phyloP scores from a whole-genome alignment of 208 protist species.

The Histomonas meleagridis region DNA sequence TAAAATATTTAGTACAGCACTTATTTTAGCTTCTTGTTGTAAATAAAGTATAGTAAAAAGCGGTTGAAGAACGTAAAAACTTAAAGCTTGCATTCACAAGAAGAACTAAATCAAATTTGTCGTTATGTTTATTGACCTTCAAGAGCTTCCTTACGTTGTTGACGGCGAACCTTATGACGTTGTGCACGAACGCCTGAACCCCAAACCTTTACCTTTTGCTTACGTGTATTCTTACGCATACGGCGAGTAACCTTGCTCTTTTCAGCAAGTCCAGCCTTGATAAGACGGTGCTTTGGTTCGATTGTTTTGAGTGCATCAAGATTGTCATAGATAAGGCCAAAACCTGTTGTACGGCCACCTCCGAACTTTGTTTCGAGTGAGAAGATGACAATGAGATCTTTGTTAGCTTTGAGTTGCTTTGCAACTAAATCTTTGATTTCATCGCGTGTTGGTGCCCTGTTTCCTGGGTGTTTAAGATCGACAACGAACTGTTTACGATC shows the following conservation, averaged over 20 bases:
- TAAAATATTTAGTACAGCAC: no score
- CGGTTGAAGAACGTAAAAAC: no score
- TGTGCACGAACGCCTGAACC: background rate
- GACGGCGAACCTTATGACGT: background rate
- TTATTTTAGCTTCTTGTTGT: no score
- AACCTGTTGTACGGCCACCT: conserved; percentile 90
- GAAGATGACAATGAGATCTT: conserved; percentile 64
- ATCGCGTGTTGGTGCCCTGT: background rate
- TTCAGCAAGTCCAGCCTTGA: conserved; percentile 43
- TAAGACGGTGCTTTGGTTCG: conserved; percentile 90
- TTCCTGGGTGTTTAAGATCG: background rate
- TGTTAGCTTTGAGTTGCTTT: background rate
- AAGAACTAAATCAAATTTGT: no score
- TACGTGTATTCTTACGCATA: conserved; percentile 25
- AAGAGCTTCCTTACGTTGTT: conserved; percentile 24
- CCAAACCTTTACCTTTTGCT: conserved; percentile 16
- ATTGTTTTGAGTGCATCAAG: conserved; percentile 72
- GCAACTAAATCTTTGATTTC: background rate
- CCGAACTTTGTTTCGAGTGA: conserved; percentile 95
- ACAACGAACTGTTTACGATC: background rate
- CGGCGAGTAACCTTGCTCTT: background rate
- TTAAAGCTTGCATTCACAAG: no score
- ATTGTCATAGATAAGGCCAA: conserved; percentile 97
- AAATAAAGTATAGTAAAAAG: no score
- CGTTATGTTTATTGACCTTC: background rate